Base-by-base conservation (phyloP, 1,284 basidiomycete species). In the Melampsora larici-populina region DNA sequence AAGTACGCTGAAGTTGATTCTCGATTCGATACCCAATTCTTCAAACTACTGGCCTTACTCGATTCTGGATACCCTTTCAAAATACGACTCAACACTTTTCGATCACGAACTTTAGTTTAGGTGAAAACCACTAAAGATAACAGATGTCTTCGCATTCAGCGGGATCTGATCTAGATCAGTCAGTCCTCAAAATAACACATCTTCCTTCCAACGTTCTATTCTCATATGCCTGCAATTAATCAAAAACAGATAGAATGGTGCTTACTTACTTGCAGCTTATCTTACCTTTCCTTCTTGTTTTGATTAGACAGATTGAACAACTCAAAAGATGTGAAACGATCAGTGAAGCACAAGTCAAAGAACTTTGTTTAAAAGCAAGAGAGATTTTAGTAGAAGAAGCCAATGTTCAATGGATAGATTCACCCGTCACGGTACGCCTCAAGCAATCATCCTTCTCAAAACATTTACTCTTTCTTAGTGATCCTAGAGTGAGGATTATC, bases 371-470 rank as follows among this genome's bases (percentile, higher is more conserved):
- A 81, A 97, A 96, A 83, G 96, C 96, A 26, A 89, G 95, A 79
- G 96, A 98, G 85, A 96, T 98, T 63, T 80, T 85, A 67, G 92
- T 99, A 81, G 96, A 98, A 85, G 96, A 99, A 85, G 94, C 92
- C 8, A 99, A 99, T 83, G 93, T 99, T 1, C 95, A 98, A 85
- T 90, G 91, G 81, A 92, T 99, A 33, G 94, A 97, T 86, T 91
- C 94, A 40, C 96, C 96, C 15, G 94, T 98, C 4, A 98, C 97
- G 70, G 93, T 95, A 81, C 83, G 90, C 86, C n/a, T 31, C 55
- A 13, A 43, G 26, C 26, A 26, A 29, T 46, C 5, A 33, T 31
- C 24, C 26, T 67, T 72, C 29, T 73, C 58, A 43, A 66, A 64
- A n/a, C 18, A 24, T 71, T n/a, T 29, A 67, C 46, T n/a, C 58